Percentiles rank a stretch among this genome's conserved stretches.
phyloP scores from a whole-genome alignment of 805 yeast species.

The Suhomyces xylopsoci region DNA sequence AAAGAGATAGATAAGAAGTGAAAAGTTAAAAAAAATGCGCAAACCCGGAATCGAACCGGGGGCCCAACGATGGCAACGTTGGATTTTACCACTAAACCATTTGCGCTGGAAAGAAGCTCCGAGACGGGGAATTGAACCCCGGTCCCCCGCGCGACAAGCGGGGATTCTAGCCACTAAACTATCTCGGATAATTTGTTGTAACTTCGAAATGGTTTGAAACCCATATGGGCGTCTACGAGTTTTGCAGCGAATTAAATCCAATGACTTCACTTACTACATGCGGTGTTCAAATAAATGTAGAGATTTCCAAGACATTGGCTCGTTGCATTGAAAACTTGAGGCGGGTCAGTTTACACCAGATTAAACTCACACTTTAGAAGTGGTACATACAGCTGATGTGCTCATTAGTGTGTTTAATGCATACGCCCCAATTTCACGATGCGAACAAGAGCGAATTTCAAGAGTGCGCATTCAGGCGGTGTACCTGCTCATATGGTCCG shows the following conservation, averaged over 20 bases:
- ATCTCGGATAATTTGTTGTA: constrained; percentile 2
- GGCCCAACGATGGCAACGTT: constrained; percentile 5
- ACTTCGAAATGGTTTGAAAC: background rate
- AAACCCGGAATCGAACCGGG: constrained; percentile 5
- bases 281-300: no score
- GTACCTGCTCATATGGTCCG: background rate
- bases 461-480: background rate
- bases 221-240: no score
- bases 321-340: no score
- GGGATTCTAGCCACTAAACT: constrained; percentile 8
- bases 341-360: background rate
- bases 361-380: background rate
- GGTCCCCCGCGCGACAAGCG: constrained; percentile 9
- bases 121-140: constrained; percentile 9
- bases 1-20: background rate
- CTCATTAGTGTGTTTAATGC: background rate
- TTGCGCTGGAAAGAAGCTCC: constrained; percentile 1
- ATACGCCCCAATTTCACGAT: background rate
- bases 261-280: no score
- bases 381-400: background rate
- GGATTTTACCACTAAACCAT: constrained; percentile 3
- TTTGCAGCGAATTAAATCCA: no score
- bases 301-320: no score
- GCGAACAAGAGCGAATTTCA: background rate
- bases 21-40: background rate